These are phyloP conservation scores for Monosporascus sp. DNA, from an alignment of 2,329 filamentous ascomycete genomes.

Conservation along the genomic window DNA sequence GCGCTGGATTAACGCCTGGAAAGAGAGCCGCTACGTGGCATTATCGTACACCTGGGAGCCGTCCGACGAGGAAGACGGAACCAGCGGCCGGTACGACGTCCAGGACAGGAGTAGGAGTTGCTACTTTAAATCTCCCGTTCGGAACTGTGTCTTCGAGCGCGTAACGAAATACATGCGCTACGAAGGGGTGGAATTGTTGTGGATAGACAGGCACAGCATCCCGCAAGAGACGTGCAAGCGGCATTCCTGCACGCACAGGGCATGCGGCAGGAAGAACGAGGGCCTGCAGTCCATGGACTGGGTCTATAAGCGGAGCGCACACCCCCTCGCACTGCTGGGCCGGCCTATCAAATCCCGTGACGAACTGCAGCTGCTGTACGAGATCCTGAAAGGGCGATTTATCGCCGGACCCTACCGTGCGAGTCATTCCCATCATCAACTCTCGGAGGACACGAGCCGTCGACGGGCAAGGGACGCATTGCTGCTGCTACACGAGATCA, in stretches of 20 bases:
- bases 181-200: neutral
- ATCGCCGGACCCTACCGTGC: too few species aligned
- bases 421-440: neutral
- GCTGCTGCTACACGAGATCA: slow-evolving; percentile 3
- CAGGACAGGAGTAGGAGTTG: neutral
- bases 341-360: neutral
- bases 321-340: slow-evolving; percentile 4
- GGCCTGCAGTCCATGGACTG: slow-evolving; percentile 5
- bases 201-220: slow-evolving; percentile 9
- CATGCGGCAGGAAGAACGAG: neutral
- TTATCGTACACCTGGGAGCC: neutral
- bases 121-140: neutral
- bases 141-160: slow-evolving; percentile 3
- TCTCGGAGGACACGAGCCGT: neutral
- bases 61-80: neutral
- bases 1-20: neutral
- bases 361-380: neutral
- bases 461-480: neutral
- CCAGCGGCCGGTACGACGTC: neutral
- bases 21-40: neutral
- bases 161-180: slow-evolving; percentile 3
- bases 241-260: neutral
- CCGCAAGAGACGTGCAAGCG: neutral
- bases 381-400: neutral
- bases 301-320: slow-evolving; percentile 3